Evolutionary conservation across 1,139 yeast genomes (phyloP).

Genomic region (Candida sanyaensis): DNA sequence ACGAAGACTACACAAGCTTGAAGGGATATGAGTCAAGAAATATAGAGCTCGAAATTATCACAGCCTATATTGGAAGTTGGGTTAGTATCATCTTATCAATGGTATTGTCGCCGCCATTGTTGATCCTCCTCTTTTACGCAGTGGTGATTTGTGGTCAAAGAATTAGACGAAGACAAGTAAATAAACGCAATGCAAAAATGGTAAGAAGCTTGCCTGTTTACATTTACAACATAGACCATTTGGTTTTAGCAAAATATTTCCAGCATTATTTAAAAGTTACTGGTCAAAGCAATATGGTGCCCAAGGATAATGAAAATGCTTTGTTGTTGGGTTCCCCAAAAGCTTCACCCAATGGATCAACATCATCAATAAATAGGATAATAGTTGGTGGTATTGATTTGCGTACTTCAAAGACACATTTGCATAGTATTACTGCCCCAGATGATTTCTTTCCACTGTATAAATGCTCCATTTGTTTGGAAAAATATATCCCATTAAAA

Average conservation of each 20-base stretch:
- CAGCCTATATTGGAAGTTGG: constrained; percentile 45
- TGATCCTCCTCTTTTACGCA: constrained; percentile 38
- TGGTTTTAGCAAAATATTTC: constrained; percentile 29
- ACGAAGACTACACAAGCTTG: constrained; percentile 36
- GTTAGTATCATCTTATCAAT: constrained; percentile 39
- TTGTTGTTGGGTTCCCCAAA: constrained; percentile 14
- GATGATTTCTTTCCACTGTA: constrained; percentile 41
- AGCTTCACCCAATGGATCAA: constrained; percentile 19
- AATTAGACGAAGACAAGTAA: constrained; percentile 29
- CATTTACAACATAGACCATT: constrained; percentile 38
- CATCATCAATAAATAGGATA: constrained; percentile 22
- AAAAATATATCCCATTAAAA: constrained; percentile 36
- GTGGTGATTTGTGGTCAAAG: constrained; percentile 34
- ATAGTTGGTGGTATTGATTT: constrained; percentile 37
- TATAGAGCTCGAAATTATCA: constrained; percentile 23
- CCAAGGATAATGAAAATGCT: constrained; percentile 11
- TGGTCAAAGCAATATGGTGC: constrained; percentile 20
- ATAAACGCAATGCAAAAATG: constrained; percentile 31
- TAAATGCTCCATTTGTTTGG: constrained; percentile 51
- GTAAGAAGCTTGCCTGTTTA: constrained; percentile 43
- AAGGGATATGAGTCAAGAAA: constrained; percentile 13
- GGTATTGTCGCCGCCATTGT: constrained; percentile 46
- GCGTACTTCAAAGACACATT: constrained; percentile 18
- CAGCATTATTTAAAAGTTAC: constrained; percentile 30
- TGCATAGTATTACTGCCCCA: constrained; percentile 32